Base-by-base conservation (phyloP, 179 eudicot genomes). In the Amaranthus tricolor region DNA sequence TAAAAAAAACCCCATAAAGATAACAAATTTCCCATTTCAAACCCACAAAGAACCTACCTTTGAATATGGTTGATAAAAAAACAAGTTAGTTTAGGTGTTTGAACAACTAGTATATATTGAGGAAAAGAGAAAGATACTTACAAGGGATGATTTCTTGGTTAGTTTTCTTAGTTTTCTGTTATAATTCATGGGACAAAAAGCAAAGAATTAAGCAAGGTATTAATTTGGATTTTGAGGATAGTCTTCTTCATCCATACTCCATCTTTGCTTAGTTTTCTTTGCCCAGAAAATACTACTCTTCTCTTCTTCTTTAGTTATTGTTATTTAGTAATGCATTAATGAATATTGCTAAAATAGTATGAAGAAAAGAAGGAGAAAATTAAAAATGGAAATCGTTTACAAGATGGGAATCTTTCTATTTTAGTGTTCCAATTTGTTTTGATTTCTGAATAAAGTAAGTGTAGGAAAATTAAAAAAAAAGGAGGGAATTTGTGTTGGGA, bases 221-320 rank as follows among this genome's bases (percentile, higher is more conserved):
- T 69, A 45, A 19, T 61, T 60, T 1, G 14, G 66, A 8, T 8
- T 57, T 19, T 3, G 45, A n/a, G 45, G 49, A 6, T 21, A 2
- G 31, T 51, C 11, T 74, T 69, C n/a, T 19, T 80, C 59, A 74
- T 31, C 50, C 62, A 1, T 74, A 83, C 82, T 83, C 83, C 78
- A 77, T 77, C 63, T 81, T 74, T 69, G 57, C 79, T 54, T 15
- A 43, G 47, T 9, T 77, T 53, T 49, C 81, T 80, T 80, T 76
- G 77, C 74, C 76, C 77, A 80, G 83, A 80, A 80, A 80, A n/a
- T 72, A 80, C 83, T 75, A 40, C 76, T 78, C 51, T 45, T 44
- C 71, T 61, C 59, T 75, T 72, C 67, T 78, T 58, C 74, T 68
- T 73, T 57, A 9, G 2, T 63, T 64, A 49, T 64, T 19, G 70